phyloP scores from a whole-genome alignment of 2,329 filamentous ascomycete genomes.

The Xylariomycetidae sp. region DNA sequence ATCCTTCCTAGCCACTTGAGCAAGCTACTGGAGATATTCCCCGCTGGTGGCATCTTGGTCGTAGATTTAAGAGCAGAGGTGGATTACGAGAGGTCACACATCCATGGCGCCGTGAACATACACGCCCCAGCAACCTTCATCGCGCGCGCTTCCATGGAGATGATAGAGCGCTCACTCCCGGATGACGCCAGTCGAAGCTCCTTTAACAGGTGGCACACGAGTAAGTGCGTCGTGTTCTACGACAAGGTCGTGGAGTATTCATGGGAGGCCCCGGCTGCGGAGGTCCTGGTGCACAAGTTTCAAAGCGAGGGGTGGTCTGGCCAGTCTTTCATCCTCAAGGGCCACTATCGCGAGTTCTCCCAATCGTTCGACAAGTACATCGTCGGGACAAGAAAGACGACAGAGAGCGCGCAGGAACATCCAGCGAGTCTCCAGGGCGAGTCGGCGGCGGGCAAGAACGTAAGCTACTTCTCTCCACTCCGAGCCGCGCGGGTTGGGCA shows the following conservation, averaged over 20 bases:
- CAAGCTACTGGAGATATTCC: slow-evolving; percentile 43
- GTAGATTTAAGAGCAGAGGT: slow-evolving; percentile 43
- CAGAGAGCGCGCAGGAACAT: slow-evolving; percentile 34
- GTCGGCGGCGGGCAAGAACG: slow-evolving; percentile 27
- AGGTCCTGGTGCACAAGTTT: slow-evolving; percentile 39
- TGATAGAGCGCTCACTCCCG: slow-evolving; percentile 43
- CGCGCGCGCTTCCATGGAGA: slow-evolving; percentile 39
- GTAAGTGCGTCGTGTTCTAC: slow-evolving; percentile 47
- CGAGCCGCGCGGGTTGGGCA: no score
- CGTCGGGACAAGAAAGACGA: slow-evolving; percentile 36
- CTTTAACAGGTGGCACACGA: slow-evolving; percentile 41
- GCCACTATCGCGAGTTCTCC: slow-evolving; percentile 50
- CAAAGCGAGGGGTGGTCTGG: slow-evolving; percentile 42
- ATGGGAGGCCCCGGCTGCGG: slow-evolving; percentile 46
- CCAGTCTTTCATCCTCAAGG: slow-evolving; percentile 48
- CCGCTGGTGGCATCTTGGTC: slow-evolving; percentile 38
- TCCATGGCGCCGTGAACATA: slow-evolving; percentile 46
- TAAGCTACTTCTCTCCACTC: slow-evolving; percentile 16
- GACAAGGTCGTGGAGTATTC: slow-evolving; percentile 42
- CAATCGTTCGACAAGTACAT: slow-evolving; percentile 47
- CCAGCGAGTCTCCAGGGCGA: slow-evolving; percentile 32
- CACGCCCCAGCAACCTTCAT: slow-evolving; percentile 45
- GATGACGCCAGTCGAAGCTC: slow-evolving; percentile 41
- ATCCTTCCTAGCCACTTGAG: slow-evolving; percentile 47
- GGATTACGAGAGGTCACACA: slow-evolving; percentile 45